phyloP scores from a whole-genome alignment of 352 stramenopile species.

The Phytophthora rubi region DNA sequence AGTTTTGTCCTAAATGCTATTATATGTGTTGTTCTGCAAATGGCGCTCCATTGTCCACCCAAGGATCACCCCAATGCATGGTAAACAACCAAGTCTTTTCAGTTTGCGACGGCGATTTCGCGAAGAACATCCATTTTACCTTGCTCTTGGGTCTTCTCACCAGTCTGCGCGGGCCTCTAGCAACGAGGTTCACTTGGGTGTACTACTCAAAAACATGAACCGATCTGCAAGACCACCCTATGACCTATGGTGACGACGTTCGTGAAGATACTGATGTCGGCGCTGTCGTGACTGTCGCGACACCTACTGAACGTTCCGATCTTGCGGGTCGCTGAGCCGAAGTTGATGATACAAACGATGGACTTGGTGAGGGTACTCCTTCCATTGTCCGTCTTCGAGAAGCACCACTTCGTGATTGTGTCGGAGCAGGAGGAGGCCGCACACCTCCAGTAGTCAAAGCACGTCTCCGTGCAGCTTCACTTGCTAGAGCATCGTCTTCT shows the following conservation, averaged over 20 bases:
- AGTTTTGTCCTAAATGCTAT: constrained; percentile 34
- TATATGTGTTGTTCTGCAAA: constrained; percentile 30
- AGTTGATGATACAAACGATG: constrained; percentile 33
- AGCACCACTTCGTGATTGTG: constrained; percentile 6
- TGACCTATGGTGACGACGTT: constrained; percentile 17
- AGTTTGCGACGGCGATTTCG: neutral
- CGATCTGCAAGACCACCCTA: constrained; percentile 22
- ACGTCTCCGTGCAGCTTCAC: constrained; percentile 27
- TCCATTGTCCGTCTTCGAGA: constrained; percentile 30
- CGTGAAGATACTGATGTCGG: constrained; percentile 27
- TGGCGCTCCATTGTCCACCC: neutral
- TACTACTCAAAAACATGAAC: constrained; percentile 24
- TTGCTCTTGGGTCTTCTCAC: constrained; percentile 23
- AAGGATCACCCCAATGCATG: neutral
- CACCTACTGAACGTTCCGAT: constrained; percentile 30
- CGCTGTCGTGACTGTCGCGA: constrained; percentile 30
- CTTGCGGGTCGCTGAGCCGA: constrained; percentile 26
- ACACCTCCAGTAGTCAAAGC: constrained; percentile 27
- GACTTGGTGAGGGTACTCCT: constrained; percentile 12
- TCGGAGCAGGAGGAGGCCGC: constrained; percentile 10
- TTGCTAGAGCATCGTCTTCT: constrained; percentile 23
- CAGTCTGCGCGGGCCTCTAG: constrained; percentile 19
- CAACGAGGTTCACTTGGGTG: constrained; percentile 1
- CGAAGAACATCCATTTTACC: constrained; percentile 25
- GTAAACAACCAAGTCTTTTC: no score